Evolutionary conservation across 139 green algal species (phyloP).

Genomic region (Chlamydomonas asymmetrica): DNA sequence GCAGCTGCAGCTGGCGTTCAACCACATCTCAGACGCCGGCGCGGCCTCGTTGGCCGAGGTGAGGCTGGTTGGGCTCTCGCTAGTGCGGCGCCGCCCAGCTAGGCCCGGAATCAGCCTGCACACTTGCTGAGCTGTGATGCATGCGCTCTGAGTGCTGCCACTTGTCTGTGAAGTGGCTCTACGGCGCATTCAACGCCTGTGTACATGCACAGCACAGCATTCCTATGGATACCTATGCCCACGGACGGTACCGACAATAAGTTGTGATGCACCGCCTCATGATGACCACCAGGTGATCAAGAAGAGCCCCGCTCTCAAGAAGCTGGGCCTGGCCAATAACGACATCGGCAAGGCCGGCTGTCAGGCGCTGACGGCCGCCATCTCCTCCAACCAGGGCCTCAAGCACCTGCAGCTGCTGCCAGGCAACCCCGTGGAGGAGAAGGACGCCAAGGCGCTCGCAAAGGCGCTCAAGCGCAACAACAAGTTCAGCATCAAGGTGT

Average conservation of each 20-base stretch:
- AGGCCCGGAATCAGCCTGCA: too few species aligned
- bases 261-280: too few species aligned
- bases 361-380: constrained; percentile 51
- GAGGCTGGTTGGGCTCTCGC: too few species aligned
- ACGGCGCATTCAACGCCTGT: too few species aligned
- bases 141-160: too few species aligned
- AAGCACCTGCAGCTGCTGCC: constrained; percentile 58
- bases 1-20: constrained; percentile 52
- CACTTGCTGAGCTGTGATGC: too few species aligned
- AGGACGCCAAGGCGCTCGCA: constrained; percentile 40
- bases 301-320: constrained; percentile 35
- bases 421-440: constrained; percentile 45
- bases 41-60: constrained; percentile 47
- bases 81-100: too few species aligned
- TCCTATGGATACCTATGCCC: too few species aligned
- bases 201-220: too few species aligned
- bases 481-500: constrained; percentile 45
- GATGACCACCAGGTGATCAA: constrained; percentile 41
- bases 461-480: constrained; percentile 43
- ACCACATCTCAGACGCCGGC: constrained; percentile 50
- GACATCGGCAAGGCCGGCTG: constrained; percentile 53
- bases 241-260: too few species aligned
- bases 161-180: too few species aligned
- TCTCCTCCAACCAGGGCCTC: constrained; percentile 37
- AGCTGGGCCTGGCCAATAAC: constrained; percentile 51